These are phyloP conservation scores for Lumnitzera racemosa DNA, from an alignment of 345 rosid species.

Conservation along the genomic window DNA sequence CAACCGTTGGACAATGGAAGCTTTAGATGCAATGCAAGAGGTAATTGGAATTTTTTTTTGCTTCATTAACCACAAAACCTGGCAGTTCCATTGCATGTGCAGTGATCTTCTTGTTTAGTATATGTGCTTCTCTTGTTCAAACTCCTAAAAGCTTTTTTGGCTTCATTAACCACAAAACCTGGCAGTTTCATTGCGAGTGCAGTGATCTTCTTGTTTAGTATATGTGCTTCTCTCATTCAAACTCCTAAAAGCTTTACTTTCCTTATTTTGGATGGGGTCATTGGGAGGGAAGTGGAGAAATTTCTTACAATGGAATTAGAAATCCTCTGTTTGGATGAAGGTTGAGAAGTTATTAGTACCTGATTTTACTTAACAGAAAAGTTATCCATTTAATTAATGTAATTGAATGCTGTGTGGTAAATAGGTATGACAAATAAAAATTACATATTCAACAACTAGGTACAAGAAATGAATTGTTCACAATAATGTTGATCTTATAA, in stretches of 20 bases:
- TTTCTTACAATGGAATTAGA: too few species aligned
- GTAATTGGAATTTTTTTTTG: constrained; percentile 19
- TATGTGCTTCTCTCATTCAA: neutral
- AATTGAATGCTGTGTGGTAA: too few species aligned
- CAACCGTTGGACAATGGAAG: constrained; percentile 80
- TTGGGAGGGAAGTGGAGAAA: neutral
- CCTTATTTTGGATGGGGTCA: neutral
- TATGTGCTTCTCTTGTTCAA: neutral
- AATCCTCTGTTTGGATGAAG: too few species aligned
- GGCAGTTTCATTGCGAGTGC: constrained; percentile 1
- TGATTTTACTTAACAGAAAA: too few species aligned
- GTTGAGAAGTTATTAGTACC: too few species aligned
- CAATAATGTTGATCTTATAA: too few species aligned
- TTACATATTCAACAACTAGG: neutral
- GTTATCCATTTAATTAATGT: too few species aligned
- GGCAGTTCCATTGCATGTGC: constrained; percentile 1
- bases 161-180: neutral
- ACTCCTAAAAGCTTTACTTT: too few species aligned
- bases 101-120: neutral
- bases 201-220: neutral
- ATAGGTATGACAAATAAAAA: too few species aligned
- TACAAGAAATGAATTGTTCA: neutral
- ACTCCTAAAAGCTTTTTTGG: neutral
- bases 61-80: neutral
- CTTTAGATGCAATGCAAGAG: constrained; percentile 80